Base-by-base conservation (phyloP, 805 yeast species). In the Kluyveromyces lactis region DNA sequence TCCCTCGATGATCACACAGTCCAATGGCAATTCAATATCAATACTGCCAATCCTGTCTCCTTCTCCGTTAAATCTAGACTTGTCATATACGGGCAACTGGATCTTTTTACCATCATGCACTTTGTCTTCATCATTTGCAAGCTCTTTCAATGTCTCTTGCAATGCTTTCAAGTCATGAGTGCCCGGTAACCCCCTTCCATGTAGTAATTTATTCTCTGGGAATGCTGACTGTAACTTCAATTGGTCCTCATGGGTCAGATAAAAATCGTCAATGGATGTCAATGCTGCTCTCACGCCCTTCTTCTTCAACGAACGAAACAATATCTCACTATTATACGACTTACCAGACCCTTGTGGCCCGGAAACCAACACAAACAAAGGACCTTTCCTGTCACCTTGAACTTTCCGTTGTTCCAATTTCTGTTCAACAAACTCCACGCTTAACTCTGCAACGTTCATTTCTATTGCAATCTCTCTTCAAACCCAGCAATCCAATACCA, bases 171-270 rank as follows among this genome's bases (percentile, higher is more conserved):
- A 52, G 53, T 90, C 97, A 57, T 90, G 98, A 0, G 97, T 90
- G 0, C 97, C 97, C 0, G 97, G 97, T 12, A 85, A 68, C 0
- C 97, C 97, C 18, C 97, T 65, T 2, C 95, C 95, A 42, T 68
- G 72, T 13, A 86, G 52, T 34, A 90, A 62, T 26, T 61, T 55
- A 53, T 85, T 84, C 11, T 61, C 69, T 0, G 65, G 54, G 43
- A 65, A 61, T 11, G 43, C 39, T 4, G 45, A 28, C 1, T 72
- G 70, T 18, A 87, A 53, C 24, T 44, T 42, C 18, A 42, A 43
- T 53, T 86, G 96, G 15, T 79, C 80, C 6, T 53, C 59, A 53
- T 76, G 78, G 0, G 85, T 76, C 29, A 85, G 63, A 56, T 90
- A 90, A 43, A 86, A 75, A 60, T 92, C 97, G 62, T 90, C 98